Conservation (phyloP, 1,139 yeast genomes). For the Magnusiomyces tetraspermus region DNA sequence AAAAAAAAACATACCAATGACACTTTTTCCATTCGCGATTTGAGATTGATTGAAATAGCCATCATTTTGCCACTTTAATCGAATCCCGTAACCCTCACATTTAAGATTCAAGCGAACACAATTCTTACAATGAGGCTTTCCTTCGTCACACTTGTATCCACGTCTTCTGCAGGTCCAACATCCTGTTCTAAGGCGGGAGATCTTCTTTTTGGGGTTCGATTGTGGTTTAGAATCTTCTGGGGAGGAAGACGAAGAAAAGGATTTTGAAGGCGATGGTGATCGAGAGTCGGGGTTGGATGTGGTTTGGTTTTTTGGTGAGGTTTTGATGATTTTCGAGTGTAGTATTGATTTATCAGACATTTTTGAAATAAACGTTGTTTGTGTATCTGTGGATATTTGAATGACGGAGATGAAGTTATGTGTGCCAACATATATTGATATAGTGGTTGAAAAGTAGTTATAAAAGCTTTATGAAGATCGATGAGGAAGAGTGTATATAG, state of each 20-base stretch:
- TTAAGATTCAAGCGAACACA: slow-evolving; percentile 17
- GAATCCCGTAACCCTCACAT: slow-evolving; percentile 26
- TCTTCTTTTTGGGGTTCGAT: not conserved
- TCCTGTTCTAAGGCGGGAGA: slow-evolving; percentile 33
- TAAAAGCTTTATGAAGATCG: too few species aligned
- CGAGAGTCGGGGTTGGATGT: not conserved
- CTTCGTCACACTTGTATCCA: slow-evolving; percentile 78
- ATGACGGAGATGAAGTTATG: too few species aligned
- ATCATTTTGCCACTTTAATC: slow-evolving; percentile 24
- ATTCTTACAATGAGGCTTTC: slow-evolving; percentile 27
- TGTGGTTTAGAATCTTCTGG: not conserved
- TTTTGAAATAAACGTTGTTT: too few species aligned
- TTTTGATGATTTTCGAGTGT: not conserved
- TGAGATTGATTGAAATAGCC: slow-evolving; percentile 7
- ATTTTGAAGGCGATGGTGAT: not conserved
- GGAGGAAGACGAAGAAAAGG: not conserved
- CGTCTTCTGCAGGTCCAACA: slow-evolving; percentile 75
- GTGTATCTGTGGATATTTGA: too few species aligned
- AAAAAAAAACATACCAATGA: not conserved
- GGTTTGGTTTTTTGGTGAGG: not conserved
- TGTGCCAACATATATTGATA: too few species aligned
- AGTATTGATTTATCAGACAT: too few species aligned
- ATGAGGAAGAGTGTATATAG: too few species aligned
- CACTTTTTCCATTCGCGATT: slow-evolving; percentile 2
- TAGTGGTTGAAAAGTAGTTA: too few species aligned